Base-by-base conservation (phyloP, 129 eudicot species). In the Flaveria sonorensis region DNA sequence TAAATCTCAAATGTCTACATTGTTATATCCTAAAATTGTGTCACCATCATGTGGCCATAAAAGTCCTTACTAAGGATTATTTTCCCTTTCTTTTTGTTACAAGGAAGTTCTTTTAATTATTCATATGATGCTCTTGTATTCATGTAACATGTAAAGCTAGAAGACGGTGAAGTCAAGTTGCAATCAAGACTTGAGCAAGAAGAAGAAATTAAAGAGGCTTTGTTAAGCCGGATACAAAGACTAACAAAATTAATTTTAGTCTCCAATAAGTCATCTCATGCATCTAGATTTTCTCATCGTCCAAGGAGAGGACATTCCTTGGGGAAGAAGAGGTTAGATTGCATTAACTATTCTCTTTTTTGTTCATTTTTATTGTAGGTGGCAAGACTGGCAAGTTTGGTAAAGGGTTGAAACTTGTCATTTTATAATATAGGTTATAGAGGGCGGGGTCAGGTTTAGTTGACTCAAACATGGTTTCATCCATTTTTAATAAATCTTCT, bases 251-350 rank as follows among this genome's bases (percentile, higher is more conserved):
- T 94, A 83, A 94, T 94, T 59, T 75, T 94, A 66, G 98, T 91
- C 73, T 94, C 98, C 63, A 84, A 92, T 53, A 94, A 94, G 82
- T 39, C 98, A 48, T 76, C 98, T 30, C 96, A 83, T 50, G 76
- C 97, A 23, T 78, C 96, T 50, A 89, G 87, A 81, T 64, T 86
- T 78, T 74, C 97, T 60, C 83, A 86, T 56, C 92, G 87, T 11
- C 86, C 88, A 52, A 87, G 97, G 75, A 89, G 98, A 87, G 84
- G 96, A 28, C 86, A 94, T 81, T 94, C 98, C 52, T 94, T 77
- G 98, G 97, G 64, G 98, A 94, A 82, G 97, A 94, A 84, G 98
- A 94, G 96, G 98, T 88, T 88, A 67, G 48, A 55, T 65, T 72
- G 75, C 67, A 26, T 82, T 12, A 16, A 28, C 24, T 40, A 32